Conservation (phyloP, 352 stramenopile species). For the Pythium coloratum region DNA sequence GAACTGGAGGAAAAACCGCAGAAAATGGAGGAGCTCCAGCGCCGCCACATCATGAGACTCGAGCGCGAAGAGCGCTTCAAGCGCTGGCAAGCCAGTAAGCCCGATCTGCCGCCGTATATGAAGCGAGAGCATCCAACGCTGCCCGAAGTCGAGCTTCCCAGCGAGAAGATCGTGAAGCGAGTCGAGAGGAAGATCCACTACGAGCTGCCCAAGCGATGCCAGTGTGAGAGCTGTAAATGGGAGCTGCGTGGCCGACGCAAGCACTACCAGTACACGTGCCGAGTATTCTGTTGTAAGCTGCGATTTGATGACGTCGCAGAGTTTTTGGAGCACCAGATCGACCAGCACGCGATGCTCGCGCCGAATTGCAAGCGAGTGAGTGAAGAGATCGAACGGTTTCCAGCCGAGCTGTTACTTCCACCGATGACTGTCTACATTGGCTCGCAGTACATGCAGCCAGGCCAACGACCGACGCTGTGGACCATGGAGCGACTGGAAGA, state of each 20-base stretch:
- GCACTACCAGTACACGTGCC: slow-evolving; percentile 18
- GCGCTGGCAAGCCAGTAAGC: slow-evolving; percentile 5
- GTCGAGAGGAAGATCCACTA: slow-evolving; percentile 14
- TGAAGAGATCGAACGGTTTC: slow-evolving; percentile 39
- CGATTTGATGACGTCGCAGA: slow-evolving; percentile 39
- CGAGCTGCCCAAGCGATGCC: neutral
- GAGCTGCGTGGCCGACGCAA: neutral
- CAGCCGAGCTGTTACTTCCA: slow-evolving; percentile 31
- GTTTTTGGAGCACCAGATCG: slow-evolving; percentile 62
- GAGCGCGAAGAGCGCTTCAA: slow-evolving; percentile 15
- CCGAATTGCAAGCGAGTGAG: slow-evolving; percentile 39
- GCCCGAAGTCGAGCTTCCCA: slow-evolving; percentile 9
- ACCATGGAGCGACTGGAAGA: slow-evolving; percentile 43
- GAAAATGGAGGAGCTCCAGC: neutral
- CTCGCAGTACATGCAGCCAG: slow-evolving; percentile 40
- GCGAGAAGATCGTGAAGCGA: slow-evolving; percentile 9
- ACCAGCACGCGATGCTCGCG: slow-evolving; percentile 44
- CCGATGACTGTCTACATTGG: slow-evolving; percentile 58
- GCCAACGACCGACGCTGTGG: slow-evolving; percentile 41
- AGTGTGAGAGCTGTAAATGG: slow-evolving; percentile 1
- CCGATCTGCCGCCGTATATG: slow-evolving; percentile 15
- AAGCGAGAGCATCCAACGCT: slow-evolving; percentile 11
- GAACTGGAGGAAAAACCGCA: neutral
- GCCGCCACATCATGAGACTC: neutral
- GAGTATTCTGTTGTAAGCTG: slow-evolving; percentile 12